phyloP scores from a whole-genome alignment of 768 basidiomycete species.

The Leccinum ochraceum region DNA sequence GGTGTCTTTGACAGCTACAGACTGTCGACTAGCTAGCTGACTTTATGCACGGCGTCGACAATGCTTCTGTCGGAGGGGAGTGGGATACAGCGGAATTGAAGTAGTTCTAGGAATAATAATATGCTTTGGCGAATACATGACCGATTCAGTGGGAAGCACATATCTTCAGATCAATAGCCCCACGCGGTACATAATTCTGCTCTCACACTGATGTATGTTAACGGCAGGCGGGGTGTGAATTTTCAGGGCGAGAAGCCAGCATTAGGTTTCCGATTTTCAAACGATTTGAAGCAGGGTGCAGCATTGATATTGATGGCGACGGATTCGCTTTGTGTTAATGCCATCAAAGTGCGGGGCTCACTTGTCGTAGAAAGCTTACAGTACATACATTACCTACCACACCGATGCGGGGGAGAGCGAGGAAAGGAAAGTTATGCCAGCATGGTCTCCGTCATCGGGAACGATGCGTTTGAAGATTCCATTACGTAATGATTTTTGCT shows the following conservation, averaged over 20 bases:
- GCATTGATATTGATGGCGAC: constrained; percentile 19
- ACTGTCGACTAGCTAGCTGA: constrained; percentile 20
- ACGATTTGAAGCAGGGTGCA: constrained; percentile 10
- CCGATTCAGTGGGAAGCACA: background rate
- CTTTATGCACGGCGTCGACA: background rate
- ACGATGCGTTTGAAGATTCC: background rate
- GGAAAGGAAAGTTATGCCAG: background rate
- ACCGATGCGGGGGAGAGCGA: background rate
- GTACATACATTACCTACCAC: background rate
- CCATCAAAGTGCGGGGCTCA: constrained; percentile 28
- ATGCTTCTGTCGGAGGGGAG: constrained; percentile 1
- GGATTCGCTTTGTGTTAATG: constrained; percentile 14
- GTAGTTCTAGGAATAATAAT: constrained; percentile 1
- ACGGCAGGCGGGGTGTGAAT: constrained; percentile 23
- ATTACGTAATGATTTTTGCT: constrained; percentile 22
- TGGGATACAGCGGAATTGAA: background rate
- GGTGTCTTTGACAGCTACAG: constrained; percentile 15
- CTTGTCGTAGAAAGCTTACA: constrained; percentile 3
- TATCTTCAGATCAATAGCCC: background rate
- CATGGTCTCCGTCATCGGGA: background rate
- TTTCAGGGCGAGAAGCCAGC: constrained; percentile 31
- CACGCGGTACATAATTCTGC: background rate
- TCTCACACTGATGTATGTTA: constrained; percentile 10
- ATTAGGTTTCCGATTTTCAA: constrained; percentile 36
- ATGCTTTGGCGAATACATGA: background rate